Evolutionary conservation across 441 rosid species (phyloP).

Genomic region (Pelargonium citronellum): DNA sequence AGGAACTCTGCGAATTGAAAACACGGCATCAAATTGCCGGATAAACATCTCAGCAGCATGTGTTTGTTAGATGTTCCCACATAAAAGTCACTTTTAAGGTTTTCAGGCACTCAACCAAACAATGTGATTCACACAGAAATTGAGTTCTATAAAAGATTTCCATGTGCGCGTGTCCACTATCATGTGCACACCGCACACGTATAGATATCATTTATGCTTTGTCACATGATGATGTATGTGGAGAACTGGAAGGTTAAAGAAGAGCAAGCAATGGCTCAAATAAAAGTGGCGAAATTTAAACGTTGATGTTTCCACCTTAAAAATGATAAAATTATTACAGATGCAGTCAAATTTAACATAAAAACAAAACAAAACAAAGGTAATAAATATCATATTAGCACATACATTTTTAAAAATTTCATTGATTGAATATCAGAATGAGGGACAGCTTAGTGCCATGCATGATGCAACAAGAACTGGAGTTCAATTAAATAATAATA

Average conservation of each 20-base stretch:
- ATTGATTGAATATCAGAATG: background rate
- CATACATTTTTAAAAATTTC: background rate
- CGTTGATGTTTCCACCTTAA: background rate
- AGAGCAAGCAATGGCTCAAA: background rate
- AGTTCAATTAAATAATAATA: background rate
- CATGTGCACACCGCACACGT: too few relatives aligned
- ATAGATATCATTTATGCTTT: too few relatives aligned
- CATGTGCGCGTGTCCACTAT: too few relatives aligned
- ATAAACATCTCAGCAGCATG: background rate
- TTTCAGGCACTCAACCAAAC: background rate
- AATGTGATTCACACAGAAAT: background rate
- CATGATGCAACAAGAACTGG: background rate
- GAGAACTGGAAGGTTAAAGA: background rate
- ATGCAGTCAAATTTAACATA: background rate
- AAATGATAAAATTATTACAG: background rate
- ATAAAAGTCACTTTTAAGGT: background rate
- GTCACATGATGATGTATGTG: too few relatives aligned
- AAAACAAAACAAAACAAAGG: background rate
- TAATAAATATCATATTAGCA: background rate
- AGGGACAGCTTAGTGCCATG: background rate
- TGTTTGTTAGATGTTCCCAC: conserved; percentile 2
- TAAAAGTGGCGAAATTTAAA: background rate
- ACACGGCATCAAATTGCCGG: background rate
- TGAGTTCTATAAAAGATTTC: background rate
- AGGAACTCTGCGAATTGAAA: conserved; percentile 41